phyloP scores from a whole-genome alignment of 768 basidiomycete genomes.

The Suillus variegatus region DNA sequence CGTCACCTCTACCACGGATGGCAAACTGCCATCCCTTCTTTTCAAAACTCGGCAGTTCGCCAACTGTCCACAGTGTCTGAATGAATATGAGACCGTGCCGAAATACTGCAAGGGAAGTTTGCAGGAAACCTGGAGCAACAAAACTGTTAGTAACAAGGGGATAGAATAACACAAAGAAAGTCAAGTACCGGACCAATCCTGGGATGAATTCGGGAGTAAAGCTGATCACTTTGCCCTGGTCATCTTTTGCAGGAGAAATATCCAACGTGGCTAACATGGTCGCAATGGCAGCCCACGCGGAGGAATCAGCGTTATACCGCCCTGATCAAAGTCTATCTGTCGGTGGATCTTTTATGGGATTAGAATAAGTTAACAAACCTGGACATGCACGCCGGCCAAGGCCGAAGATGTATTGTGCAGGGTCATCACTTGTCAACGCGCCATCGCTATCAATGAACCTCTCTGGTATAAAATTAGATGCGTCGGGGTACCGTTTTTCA shows the following conservation, averaged over 20 bases:
- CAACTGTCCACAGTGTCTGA: neutral
- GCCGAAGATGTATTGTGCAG: no score
- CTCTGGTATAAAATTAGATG: no score
- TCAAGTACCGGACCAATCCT: neutral
- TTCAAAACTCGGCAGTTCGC: neutral
- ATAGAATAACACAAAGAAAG: neutral
- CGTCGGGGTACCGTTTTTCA: no score
- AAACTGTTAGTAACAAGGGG: neutral
- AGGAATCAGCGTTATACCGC: conserved; percentile 18
- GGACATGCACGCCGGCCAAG: no score
- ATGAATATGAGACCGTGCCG: neutral
- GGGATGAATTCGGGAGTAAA: conserved; percentile 1
- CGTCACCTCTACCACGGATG: no score
- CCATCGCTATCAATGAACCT: no score
- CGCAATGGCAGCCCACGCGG: conserved; percentile 21
- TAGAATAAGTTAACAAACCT: no score
- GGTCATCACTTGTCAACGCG: no score
- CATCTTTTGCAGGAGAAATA: conserved; percentile 4
- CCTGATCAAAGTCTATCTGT: conserved; percentile 12
- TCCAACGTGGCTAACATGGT: conserved; percentile 16
- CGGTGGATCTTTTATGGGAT: no score
- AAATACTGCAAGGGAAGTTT: neutral
- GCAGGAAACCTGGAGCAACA: neutral
- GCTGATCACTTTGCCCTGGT: conserved; percentile 5
- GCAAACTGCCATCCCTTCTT: no score